Base-by-base conservation (phyloP, 495 filamentous ascomycete species). In the Evernia prunastri region DNA sequence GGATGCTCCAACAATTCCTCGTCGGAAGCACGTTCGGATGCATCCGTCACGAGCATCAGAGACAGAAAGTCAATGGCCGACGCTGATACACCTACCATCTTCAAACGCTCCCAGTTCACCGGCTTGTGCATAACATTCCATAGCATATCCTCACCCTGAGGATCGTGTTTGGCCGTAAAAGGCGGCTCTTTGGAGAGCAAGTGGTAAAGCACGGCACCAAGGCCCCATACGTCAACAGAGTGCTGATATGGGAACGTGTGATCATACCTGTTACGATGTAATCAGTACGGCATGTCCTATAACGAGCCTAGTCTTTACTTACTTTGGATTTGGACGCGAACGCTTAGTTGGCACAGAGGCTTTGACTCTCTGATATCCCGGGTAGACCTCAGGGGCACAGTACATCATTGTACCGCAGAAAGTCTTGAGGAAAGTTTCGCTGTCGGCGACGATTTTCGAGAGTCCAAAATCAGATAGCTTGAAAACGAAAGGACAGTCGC, bases 381-480 rank as follows among this genome's bases (percentile, higher is more conserved):
- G 88, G 71, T 96, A 98, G 4, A 98, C 91, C 71, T 98, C 94
- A 2, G 94, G 94, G 4, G 94, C 94, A 71, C 95, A 96, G 72
- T 97, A 98, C 13, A 97, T 79, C 42, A 97, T 81, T 0, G 94
- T 98, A 15, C 94, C 94, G 72, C 94, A 98, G 71, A 98, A 98
- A 0, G 94, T 97, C 70, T 91, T 89, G 3, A 98, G 81, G 68
- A 96, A 96, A 0, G 92, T 96, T 64, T 95, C 88, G 47, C 90
- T 82, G 63, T 90, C 87, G 61, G 90, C 86, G 25, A 95, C 85
- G 67, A 92, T 90, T 73, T 98, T 98, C 1, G 95, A 96, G 15
- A 98, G 79, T 4, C 91, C 91, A 77, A 98, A 98, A 71, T 98
- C 94, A 0, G 95, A 95, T 18, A 98, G 79, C 76, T 97, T 97